phyloP scores from a whole-genome alignment of 768 basidiomycete genomes.

The Hericium rajendrae region DNA sequence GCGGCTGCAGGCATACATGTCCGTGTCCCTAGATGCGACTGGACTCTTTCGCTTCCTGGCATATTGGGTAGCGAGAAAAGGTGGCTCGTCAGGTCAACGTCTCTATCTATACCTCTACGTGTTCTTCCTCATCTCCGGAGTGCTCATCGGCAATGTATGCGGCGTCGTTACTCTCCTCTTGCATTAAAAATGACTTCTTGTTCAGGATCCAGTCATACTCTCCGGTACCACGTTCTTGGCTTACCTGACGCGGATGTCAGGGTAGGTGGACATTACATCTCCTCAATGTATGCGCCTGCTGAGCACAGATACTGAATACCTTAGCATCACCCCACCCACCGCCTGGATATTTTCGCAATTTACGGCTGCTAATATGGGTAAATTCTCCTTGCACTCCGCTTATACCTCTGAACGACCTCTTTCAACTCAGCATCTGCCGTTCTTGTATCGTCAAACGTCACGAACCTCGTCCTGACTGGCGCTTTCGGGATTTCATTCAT shows the following conservation, averaged over 20 bases:
- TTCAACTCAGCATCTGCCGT: constrained; percentile 34
- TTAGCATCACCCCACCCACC: constrained; percentile 31
- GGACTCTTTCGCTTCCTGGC: constrained; percentile 83
- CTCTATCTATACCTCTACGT: constrained; percentile 77
- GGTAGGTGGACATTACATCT: constrained; percentile 13
- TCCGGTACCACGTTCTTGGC: constrained; percentile 86
- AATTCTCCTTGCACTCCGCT: constrained; percentile 31
- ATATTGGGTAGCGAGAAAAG: constrained; percentile 72
- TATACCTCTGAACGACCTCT: neutral
- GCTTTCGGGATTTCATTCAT: constrained; percentile 73
- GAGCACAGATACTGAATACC: neutral
- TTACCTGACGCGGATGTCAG: constrained; percentile 72
- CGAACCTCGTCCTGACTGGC: constrained; percentile 87
- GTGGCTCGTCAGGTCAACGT: constrained; percentile 60
- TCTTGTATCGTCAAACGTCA: constrained; percentile 83
- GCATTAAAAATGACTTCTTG: neutral
- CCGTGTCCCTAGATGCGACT: constrained; percentile 83
- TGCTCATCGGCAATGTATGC: constrained; percentile 69
- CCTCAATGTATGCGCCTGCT: neutral
- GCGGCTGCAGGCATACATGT: constrained; percentile 57
- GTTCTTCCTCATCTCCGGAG: constrained; percentile 69
- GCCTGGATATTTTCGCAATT: constrained; percentile 73
- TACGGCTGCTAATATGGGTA: constrained; percentile 66
- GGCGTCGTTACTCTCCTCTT: neutral
- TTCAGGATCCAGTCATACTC: constrained; percentile 77